Evolutionary conservation across 208 protist genomes (phyloP).

Genomic region (Leishmania major): DNA sequence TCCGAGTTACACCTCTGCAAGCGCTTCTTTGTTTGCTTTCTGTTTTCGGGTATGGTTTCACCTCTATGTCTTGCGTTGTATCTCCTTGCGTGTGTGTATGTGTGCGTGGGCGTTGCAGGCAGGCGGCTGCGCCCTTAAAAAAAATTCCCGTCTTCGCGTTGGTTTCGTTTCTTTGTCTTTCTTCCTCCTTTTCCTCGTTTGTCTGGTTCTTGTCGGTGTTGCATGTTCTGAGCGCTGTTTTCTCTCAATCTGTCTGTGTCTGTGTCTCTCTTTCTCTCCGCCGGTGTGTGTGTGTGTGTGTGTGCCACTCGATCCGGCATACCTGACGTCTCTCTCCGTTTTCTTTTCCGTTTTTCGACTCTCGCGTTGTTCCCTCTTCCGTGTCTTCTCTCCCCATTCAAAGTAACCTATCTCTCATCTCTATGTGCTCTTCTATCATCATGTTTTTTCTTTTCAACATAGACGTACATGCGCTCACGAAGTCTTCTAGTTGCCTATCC

Average conservation of each 20-base stretch:
- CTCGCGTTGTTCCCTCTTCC: not conserved
- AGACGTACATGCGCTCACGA: not conserved
- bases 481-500: not conserved
- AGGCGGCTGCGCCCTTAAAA: conserved; percentile 1
- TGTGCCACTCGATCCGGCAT: not conserved
- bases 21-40: conserved; percentile 11
- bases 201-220: not conserved
- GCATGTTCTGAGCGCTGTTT: not conserved
- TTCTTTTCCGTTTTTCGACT: not conserved
- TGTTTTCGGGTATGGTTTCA: not conserved
- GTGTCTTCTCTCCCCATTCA: not conserved
- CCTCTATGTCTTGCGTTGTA: not conserved
- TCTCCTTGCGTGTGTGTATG: not conserved
- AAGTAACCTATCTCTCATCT: not conserved
- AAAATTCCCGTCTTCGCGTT: not conserved
- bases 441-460: not conserved
- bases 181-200: not conserved
- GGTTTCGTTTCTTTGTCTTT: not conserved
- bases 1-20: conserved; percentile 3
- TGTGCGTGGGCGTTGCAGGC: not conserved
- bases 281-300: not conserved
- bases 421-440: not conserved
- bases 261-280: not conserved
- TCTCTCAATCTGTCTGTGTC: not conserved
- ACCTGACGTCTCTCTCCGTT: not conserved